Evolutionary conservation across 169 alveolate species (phyloP).

Genomic region (Perkinsus marinus): DNA sequence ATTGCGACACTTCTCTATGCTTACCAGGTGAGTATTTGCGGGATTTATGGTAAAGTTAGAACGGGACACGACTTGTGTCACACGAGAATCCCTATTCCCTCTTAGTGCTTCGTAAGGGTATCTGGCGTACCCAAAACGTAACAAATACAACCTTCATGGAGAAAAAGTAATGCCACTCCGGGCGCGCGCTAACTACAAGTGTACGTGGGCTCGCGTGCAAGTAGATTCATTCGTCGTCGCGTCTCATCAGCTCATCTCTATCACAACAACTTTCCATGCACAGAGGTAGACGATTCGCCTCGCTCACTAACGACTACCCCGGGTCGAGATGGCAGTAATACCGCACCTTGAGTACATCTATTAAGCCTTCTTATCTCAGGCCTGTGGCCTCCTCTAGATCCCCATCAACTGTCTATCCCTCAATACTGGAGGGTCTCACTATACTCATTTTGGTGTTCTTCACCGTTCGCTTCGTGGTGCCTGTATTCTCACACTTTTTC

Average conservation of each 20-base stretch:
- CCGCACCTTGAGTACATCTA: neutral
- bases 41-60: too few relatives aligned
- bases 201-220: neutral
- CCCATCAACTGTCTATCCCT: too few relatives aligned
- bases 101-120: too few relatives aligned
- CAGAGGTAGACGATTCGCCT: neutral
- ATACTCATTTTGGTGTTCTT: neutral
- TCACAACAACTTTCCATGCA: neutral
- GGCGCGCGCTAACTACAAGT: neutral
- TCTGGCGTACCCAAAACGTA: too few relatives aligned
- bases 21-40: too few relatives aligned
- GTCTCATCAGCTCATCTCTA: neutral
- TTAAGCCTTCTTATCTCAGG: neutral
- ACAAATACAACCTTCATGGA: too few relatives aligned
- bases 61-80: too few relatives aligned
- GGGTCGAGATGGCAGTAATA: neutral
- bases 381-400: too few relatives aligned
- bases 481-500: neutral
- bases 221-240: neutral
- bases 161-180: neutral
- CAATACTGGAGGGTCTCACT: neutral
- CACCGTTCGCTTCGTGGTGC: neutral
- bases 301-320: neutral
- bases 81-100: too few relatives aligned
- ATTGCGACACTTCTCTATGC: too few relatives aligned